phyloP scores from a whole-genome alignment of 768 basidiomycete genomes.

The Hortiboletus flavorubellus region DNA sequence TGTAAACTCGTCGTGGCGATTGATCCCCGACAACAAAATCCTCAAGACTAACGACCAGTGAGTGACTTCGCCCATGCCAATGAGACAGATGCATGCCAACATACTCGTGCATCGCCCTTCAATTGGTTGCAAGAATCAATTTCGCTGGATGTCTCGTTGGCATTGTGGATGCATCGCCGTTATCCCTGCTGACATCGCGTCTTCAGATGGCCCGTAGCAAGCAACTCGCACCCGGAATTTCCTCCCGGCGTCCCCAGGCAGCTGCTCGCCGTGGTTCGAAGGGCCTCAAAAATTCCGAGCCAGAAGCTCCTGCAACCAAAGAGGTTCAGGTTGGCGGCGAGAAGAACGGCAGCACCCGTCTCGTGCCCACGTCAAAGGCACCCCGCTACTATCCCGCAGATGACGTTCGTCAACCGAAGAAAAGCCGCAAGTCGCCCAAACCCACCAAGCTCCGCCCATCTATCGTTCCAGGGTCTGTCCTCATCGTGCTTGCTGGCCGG shows the following conservation, averaged over 20 bases:
- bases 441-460: conserved; percentile 75
- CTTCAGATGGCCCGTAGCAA: conserved; percentile 82
- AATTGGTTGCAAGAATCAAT: conserved; percentile 4
- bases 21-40: conserved; percentile 34
- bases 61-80: conserved; percentile 30
- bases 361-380: conserved; percentile 82
- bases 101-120: not conserved
- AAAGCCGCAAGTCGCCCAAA: conserved; percentile 83
- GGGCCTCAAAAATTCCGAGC: conserved; percentile 75
- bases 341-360: conserved; percentile 87
- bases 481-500: conserved; percentile 96
- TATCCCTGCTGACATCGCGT: conserved; percentile 17
- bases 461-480: conserved; percentile 91
- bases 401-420: conserved; percentile 88
- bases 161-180: conserved; percentile 35
- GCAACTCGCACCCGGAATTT: conserved; percentile 76
- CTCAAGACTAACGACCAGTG: conserved; percentile 44
- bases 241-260: conserved; percentile 80
- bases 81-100: not conserved
- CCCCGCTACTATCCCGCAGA: conserved; percentile 94
- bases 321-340: conserved; percentile 85
- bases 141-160: conserved; percentile 33
- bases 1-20: conserved; percentile 16
- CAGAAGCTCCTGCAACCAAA: conserved; percentile 57
- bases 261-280: conserved; percentile 79